Evolutionary conservation across 371 early-diverging fungal species (phyloP).

Genomic region (Phascolomyces articulosus): DNA sequence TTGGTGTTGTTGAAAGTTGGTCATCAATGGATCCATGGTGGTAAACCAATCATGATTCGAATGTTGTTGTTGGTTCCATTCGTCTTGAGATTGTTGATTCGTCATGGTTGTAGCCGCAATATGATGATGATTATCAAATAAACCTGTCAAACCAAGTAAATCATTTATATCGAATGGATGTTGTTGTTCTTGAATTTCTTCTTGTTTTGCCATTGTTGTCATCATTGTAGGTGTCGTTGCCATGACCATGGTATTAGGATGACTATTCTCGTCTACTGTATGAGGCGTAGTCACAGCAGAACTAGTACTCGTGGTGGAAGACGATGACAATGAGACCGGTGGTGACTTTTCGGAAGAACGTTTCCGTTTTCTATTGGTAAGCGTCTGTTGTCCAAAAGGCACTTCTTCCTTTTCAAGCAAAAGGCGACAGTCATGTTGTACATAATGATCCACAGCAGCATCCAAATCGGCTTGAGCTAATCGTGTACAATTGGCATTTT

Average conservation of each 20-base stretch:
- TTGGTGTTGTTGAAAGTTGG: neutral
- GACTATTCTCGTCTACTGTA: too few species aligned
- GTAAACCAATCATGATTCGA: neutral
- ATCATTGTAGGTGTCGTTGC: too few species aligned
- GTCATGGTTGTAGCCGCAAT: too few species aligned
- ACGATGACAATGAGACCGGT: too few species aligned
- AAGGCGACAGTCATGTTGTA: neutral
- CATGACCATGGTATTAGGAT: too few species aligned
- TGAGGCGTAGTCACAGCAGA: too few species aligned
- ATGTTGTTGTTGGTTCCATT: neutral
- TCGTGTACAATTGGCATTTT: constrained; percentile 1
- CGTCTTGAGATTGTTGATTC: neutral
- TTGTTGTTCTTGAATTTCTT: neutral
- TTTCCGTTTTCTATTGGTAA: neutral
- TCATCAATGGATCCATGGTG: neutral
- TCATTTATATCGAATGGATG: neutral
- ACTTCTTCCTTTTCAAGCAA: neutral
- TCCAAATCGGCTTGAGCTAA: neutral
- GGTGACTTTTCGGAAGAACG: neutral
- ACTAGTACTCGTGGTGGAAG: too few species aligned
- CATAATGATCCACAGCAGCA: neutral
- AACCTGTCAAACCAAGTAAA: neutral
- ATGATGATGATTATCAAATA: too few species aligned
- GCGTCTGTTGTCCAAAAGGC: neutral
- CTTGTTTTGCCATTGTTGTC: neutral